These are phyloP conservation scores for Kluyveromyces starmeri DNA, from an alignment of 805 yeast genomes.

Conservation along the genomic window DNA sequence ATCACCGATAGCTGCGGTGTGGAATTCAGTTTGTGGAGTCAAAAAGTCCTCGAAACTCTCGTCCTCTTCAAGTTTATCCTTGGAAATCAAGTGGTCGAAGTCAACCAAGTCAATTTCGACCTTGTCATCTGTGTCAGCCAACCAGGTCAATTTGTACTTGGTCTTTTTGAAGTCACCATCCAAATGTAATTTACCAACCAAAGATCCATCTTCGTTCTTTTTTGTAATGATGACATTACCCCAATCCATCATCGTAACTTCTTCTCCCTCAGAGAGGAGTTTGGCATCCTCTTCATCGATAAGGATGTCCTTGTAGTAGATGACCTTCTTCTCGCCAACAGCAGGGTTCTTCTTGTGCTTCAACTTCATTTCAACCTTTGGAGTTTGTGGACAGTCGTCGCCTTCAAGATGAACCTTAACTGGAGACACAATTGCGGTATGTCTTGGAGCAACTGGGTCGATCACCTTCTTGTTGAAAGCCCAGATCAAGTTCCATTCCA, in stretches of 20 bases:
- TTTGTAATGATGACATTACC: slow-evolving; percentile 81
- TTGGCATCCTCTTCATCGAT: slow-evolving; percentile 82
- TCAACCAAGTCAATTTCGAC: slow-evolving; percentile 73
- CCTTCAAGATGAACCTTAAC: slow-evolving; percentile 56
- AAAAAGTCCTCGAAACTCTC: slow-evolving; percentile 89
- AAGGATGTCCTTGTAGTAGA: slow-evolving; percentile 52
- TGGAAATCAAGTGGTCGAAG: slow-evolving; percentile 90
- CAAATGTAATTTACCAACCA: slow-evolving; percentile 74
- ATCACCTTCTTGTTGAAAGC: slow-evolving; percentile 94
- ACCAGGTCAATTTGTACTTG: slow-evolving; percentile 90
- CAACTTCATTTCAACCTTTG: slow-evolving; percentile 64
- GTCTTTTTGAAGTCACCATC: slow-evolving; percentile 98
- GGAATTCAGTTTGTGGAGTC: slow-evolving; percentile 82
- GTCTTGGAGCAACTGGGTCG: slow-evolving; percentile 96
- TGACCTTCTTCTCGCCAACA: slow-evolving; percentile 75
- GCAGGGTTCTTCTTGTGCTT: slow-evolving; percentile 94
- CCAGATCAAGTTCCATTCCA: slow-evolving; percentile 98
- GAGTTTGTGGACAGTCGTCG: slow-evolving; percentile 54
- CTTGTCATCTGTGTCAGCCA: slow-evolving; percentile 70
- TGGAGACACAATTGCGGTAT: slow-evolving; percentile 71
- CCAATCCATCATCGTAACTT: slow-evolving; percentile 98
- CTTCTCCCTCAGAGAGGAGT: slow-evolving; percentile 75
- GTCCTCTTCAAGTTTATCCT: slow-evolving; percentile 90
- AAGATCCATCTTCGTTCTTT: slow-evolving; percentile 54
- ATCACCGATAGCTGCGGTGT: slow-evolving; percentile 69